Conservation (phyloP, 1,284 basidiomycete species). For the Cutaneotrichosporon cutaneum region DNA sequence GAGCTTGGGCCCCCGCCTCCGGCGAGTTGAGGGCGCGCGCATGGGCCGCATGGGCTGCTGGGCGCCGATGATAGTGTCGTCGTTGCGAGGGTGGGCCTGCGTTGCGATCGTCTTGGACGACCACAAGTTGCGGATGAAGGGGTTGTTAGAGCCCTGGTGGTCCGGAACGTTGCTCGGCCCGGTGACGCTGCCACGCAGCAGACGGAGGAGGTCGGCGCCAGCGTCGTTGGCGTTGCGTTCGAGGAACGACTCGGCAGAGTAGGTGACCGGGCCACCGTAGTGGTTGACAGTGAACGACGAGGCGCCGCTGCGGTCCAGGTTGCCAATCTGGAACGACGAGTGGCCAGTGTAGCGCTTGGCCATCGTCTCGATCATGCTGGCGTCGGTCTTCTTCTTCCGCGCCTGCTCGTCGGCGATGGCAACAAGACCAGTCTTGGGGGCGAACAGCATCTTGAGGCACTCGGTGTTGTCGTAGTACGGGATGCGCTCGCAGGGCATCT, state of each 20-base stretch:
- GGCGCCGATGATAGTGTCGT: constrained; percentile 90
- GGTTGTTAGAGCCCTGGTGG: constrained; percentile 73
- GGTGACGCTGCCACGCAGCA: constrained; percentile 65
- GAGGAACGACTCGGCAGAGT: constrained; percentile 84
- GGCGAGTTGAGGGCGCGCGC: constrained; percentile 81
- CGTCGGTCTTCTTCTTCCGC: constrained; percentile 84
- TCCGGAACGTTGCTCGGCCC: constrained; percentile 51
- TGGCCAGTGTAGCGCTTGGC: constrained; percentile 93
- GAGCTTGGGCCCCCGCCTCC: constrained; percentile 62
- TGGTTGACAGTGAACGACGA: constrained; percentile 90
- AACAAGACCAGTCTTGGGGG: constrained; percentile 84
- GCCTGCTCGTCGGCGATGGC: constrained; percentile 98
- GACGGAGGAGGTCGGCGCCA: constrained; percentile 87
- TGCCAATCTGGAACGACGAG: constrained; percentile 78
- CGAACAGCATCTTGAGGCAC: constrained; percentile 80
- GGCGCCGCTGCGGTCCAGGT: constrained; percentile 71
- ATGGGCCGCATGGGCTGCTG: constrained; percentile 91
- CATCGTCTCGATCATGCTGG: constrained; percentile 92
- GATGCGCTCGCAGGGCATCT: constrained; percentile 62
- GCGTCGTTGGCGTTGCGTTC: constrained; percentile 85
- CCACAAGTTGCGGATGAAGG: constrained; percentile 89
- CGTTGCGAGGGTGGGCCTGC: constrained; percentile 83
- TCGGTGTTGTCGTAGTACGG: constrained; percentile 91
- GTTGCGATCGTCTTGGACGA: constrained; percentile 82
- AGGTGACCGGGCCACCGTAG: constrained; percentile 85